Base-by-base conservation (phyloP, 1,284 basidiomycete genomes). In the Melampsora americana region DNA sequence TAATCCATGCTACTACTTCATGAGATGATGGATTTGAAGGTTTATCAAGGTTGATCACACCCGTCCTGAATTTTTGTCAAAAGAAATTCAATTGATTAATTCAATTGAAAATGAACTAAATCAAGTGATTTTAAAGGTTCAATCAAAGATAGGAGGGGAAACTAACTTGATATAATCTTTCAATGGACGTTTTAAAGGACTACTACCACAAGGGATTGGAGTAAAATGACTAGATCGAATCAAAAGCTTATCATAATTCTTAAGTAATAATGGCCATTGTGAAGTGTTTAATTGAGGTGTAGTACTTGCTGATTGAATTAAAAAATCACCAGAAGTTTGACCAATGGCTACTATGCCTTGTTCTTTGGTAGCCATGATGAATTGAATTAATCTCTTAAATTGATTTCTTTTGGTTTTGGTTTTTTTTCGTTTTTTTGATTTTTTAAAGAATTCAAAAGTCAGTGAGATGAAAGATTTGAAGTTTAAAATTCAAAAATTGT, bases 21-120 rank as follows among this genome's bases (percentile, higher is more conserved):
- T 99, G 96, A n/a, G 95, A 98, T 5, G 96, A 99, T 9, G 96
- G 96, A 85, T 99, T 99, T 66, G 95, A 98, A 32, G 96, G 96
- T 84, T 99, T 99, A 88, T 99, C 96, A 80, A 99, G 87, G 86
- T 99, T 98, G 84, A 99, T 99, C 77, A 97, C 93, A 80, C 96
- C 96, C 78, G 94, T 93, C 85, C 92, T 93, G 79, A 6, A 66
- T 23, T 26, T 20, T 2, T 12, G 30, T 42, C 56, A 59, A 20
- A 67, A 16, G 48, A 56, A 42, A 53, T 11, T 16, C 14, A n/a
- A 32, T 26, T 23, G 56, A 80, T 86, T 77, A 81, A 93, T 90
- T 94, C 94, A 84, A 99, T 89, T 84, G 99, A 98, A 77, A 88
- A n/a, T n/a, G n/a, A n/a, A n/a, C 87, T 32, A 87, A 85, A 75